Conservation (phyloP, 2,329 filamentous ascomycete species). For the Talaromyces sp. region DNA sequence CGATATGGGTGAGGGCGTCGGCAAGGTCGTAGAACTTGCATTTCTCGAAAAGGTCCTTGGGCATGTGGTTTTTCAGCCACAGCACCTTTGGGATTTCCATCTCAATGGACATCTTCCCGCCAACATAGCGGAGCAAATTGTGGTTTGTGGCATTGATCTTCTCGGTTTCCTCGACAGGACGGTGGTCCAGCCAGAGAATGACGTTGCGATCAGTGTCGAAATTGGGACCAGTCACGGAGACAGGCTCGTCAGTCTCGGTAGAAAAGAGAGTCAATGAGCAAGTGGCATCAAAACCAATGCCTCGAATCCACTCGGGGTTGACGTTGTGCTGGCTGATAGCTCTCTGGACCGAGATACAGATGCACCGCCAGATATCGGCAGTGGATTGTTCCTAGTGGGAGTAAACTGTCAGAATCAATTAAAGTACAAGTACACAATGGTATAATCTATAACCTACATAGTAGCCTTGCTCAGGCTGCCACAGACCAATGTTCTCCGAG, state of each 20-base stretch:
- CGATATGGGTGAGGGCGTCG: slow-evolving; percentile 89
- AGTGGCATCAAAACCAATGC: slow-evolving; percentile 97
- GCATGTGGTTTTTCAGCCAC: slow-evolving; percentile 99
- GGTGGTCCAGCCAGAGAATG: slow-evolving; percentile 95
- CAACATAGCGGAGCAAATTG: slow-evolving; percentile 91
- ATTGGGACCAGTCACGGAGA: slow-evolving; percentile 82
- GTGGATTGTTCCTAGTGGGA: slow-evolving; percentile 83
- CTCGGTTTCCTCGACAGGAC: slow-evolving; percentile 82
- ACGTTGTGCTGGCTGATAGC: slow-evolving; percentile 78
- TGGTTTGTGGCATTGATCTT: slow-evolving; percentile 91
- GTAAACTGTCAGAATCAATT: not conserved
- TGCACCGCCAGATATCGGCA: slow-evolving; percentile 91
- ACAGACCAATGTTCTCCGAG: slow-evolving; percentile 70
- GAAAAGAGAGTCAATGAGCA: slow-evolving; percentile 92
- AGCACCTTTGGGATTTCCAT: slow-evolving; percentile 99
- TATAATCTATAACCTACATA: slow-evolving; percentile 58
- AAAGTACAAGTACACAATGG: not conserved
- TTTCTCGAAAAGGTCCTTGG: slow-evolving; percentile 76
- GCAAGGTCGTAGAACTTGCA: slow-evolving; percentile 97
- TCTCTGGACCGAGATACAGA: slow-evolving; percentile 79
- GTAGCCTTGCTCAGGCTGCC: slow-evolving; percentile 70
- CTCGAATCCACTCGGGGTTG: slow-evolving; percentile 68
- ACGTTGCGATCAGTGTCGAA: slow-evolving; percentile 92
- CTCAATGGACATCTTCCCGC: slow-evolving; percentile 97
- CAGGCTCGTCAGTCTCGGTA: slow-evolving; percentile 81